These are phyloP conservation scores for Pythium guiyangense DNA, from an alignment of 352 stramenopile species.

Conservation along the genomic window DNA sequence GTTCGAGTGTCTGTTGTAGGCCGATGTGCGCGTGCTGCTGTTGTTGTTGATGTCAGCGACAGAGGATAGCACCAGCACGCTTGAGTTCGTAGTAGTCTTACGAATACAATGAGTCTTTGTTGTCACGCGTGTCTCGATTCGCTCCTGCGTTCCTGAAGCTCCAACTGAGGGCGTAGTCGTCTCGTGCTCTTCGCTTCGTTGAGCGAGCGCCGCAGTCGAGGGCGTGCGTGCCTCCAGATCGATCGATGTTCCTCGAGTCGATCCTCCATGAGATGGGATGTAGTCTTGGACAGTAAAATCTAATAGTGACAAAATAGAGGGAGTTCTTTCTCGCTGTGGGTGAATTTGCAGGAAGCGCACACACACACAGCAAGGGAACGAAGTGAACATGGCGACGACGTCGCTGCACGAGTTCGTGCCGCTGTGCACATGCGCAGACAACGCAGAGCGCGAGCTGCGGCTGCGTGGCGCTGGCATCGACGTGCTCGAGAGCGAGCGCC, in stretches of 20 bases:
- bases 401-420: slow-evolving; percentile 28
- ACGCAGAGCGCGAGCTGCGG: slow-evolving; percentile 21
- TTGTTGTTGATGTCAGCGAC: neutral
- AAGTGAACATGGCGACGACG: neutral
- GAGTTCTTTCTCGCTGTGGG: neutral
- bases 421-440: slow-evolving; percentile 42
- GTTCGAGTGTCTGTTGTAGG: slow-evolving; percentile 26
- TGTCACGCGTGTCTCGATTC: no score
- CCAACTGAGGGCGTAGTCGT: no score
- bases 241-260: no score
- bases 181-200: no score
- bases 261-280: no score
- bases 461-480: slow-evolving; percentile 42
- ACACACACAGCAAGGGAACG: neutral
- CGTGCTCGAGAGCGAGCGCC: slow-evolving; percentile 40
- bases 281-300: no score
- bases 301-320: neutral
- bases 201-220: no score
- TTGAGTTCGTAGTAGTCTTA: neutral
- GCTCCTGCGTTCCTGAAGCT: no score
- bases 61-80: no score
- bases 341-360: neutral
- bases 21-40: neutral
- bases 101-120: no score
- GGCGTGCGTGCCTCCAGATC: no score